Evolutionary conservation across 139 green algal genomes (phyloP).

Genomic region (Marvania coccoides): DNA sequence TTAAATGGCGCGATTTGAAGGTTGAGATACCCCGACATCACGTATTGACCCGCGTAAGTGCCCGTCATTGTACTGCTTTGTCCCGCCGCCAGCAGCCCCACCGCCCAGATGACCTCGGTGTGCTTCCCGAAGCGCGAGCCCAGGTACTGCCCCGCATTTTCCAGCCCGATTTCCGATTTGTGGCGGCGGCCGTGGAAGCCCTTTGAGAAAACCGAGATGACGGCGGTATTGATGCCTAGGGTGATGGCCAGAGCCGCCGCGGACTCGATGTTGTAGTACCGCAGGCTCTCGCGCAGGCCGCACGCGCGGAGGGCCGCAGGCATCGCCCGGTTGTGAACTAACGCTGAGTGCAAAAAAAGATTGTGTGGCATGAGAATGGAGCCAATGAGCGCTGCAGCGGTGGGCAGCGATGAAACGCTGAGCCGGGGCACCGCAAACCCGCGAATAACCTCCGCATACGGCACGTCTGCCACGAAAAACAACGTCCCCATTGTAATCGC

Average conservation of each 20-base stretch:
- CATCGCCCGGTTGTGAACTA: slow-evolving; percentile 33
- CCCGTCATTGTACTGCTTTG: slow-evolving; percentile 53
- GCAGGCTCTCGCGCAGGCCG: slow-evolving; percentile 10
- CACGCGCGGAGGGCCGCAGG: not conserved
- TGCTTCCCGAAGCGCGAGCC: slow-evolving; percentile 18
- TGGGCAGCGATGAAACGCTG: not conserved
- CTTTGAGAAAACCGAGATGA: slow-evolving; percentile 33
- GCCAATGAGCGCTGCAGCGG: not conserved
- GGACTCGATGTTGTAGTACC: slow-evolving; percentile 44
- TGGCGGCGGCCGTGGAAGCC: slow-evolving; percentile 21
- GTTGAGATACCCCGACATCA: slow-evolving; percentile 60
- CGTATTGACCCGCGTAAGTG: slow-evolving; percentile 58
- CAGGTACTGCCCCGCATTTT: slow-evolving; percentile 38
- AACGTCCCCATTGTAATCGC: slow-evolving; percentile 9
- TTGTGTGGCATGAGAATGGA: slow-evolving; percentile 38
- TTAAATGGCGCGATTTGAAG: slow-evolving; percentile 26
- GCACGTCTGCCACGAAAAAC: slow-evolving; percentile 21
- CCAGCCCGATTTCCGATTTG: slow-evolving; percentile 24
- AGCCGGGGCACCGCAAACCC: slow-evolving; percentile 23
- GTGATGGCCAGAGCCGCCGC: slow-evolving; percentile 32
- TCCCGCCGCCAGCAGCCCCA: slow-evolving; percentile 50
- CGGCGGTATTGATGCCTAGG: slow-evolving; percentile 42
- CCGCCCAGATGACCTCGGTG: slow-evolving; percentile 29
- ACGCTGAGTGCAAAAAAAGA: slow-evolving; percentile 40
- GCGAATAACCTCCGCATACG: slow-evolving; percentile 9